These are phyloP conservation scores for Thermochaetoides thermophila DNA, from an alignment of 495 filamentous ascomycete species.

Conservation along the genomic window DNA sequence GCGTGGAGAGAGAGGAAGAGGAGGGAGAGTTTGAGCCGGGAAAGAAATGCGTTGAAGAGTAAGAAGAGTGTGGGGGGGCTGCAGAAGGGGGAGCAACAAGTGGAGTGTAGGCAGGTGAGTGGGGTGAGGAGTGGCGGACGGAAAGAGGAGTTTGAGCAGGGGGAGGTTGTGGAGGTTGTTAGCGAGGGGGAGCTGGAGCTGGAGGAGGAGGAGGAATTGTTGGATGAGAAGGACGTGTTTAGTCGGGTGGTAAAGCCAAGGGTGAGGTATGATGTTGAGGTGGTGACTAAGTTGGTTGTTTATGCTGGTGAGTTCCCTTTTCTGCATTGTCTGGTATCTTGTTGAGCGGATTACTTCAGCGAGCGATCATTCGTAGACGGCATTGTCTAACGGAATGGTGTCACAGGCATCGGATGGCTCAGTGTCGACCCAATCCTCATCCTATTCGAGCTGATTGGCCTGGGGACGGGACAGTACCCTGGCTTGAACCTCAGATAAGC, in stretches of 20 bases:
- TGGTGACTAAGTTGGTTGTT: slow-evolving; percentile 90
- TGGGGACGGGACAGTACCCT: slow-evolving; percentile 28
- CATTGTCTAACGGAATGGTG: slow-evolving; percentile 3
- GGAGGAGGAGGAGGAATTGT: slow-evolving; percentile 46
- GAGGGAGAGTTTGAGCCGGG: slow-evolving; percentile 60
- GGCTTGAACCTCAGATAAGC: no score
- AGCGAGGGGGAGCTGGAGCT: slow-evolving; percentile 25
- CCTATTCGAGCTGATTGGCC: slow-evolving; percentile 49
- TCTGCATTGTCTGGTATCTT: background rate
- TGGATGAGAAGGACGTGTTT: slow-evolving; percentile 69
- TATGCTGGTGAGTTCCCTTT: slow-evolving; percentile 52
- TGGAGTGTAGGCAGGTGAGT: no score
- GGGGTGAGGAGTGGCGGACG: slow-evolving; percentile 8
- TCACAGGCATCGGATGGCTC: slow-evolving; percentile 57
- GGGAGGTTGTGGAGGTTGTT: slow-evolving; percentile 18
- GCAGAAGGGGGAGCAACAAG: slow-evolving; percentile 10
- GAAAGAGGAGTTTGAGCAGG: no score
- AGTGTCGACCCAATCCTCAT: slow-evolving; percentile 53
- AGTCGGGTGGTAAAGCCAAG: slow-evolving; percentile 70
- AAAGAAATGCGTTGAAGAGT: slow-evolving; percentile 13
- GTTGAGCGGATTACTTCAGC: background rate
- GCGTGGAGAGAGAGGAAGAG: slow-evolving; percentile 78
- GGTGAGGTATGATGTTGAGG: slow-evolving; percentile 92
- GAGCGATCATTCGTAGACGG: no score
- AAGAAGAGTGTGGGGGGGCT: slow-evolving; percentile 14